These are phyloP conservation scores for Amyloporia xantha DNA, from an alignment of 768 basidiomycete genomes.

Conservation along the genomic window DNA sequence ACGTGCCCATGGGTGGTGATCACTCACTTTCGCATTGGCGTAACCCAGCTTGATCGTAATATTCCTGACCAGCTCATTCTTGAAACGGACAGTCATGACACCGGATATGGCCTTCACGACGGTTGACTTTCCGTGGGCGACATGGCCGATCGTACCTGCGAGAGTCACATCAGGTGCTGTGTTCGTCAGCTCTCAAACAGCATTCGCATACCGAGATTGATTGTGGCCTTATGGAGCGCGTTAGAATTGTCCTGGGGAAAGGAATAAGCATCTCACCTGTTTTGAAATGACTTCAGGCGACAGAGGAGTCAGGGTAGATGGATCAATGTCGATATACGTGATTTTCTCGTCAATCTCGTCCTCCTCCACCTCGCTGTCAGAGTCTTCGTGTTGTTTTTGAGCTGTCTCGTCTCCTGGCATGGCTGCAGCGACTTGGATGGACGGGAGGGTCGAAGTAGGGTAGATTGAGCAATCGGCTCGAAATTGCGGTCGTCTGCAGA, in stretches of 20 bases:
- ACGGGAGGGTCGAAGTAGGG: neutral
- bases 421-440: neutral
- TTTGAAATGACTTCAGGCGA: slow-evolving; percentile 89
- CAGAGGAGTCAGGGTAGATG: slow-evolving; percentile 76
- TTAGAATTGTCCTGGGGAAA: neutral
- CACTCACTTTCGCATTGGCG: slow-evolving; percentile 91
- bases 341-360: slow-evolving; percentile 47
- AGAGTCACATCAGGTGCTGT: too few species aligned
- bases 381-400: slow-evolving; percentile 56
- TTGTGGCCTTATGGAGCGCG: slow-evolving; percentile 66
- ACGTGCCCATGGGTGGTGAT: too few species aligned
- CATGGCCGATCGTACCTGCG: slow-evolving; percentile 94
- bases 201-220: slow-evolving; percentile 66
- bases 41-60: slow-evolving; percentile 99
- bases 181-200: neutral
- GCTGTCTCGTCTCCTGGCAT: slow-evolving; percentile 70
- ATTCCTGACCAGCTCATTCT: slow-evolving; percentile 98
- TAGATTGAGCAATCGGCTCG: neutral
- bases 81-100: slow-evolving; percentile 96
- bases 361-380: slow-evolving; percentile 64
- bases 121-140: slow-evolving; percentile 95
- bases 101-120: slow-evolving; percentile 99
- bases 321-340: slow-evolving; percentile 72
- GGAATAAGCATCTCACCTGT: slow-evolving; percentile 48
- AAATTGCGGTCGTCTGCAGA: neutral